phyloP scores from a whole-genome alignment of 2,329 filamentous ascomycete species.

The Fusarium palustre region DNA sequence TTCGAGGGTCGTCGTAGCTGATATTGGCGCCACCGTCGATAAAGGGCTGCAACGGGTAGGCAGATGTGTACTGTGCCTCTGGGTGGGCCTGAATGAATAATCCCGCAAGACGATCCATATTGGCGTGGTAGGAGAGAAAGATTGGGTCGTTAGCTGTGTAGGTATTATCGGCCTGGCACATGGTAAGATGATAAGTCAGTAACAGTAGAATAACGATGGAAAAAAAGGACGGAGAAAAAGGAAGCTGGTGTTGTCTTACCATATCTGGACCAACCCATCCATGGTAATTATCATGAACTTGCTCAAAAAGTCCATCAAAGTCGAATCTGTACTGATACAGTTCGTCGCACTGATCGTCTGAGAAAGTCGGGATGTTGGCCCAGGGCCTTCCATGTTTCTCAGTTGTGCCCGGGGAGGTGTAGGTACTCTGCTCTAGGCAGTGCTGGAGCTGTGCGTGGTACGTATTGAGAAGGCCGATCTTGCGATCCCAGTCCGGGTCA shows the following conservation, averaged over 20 bases:
- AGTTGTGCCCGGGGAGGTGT: not conserved
- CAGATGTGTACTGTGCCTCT: conserved; percentile 10
- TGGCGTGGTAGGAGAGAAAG: conserved; percentile 28
- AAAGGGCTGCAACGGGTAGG: conserved; percentile 16
- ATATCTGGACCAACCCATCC: conserved; percentile 23
- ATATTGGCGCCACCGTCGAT: conserved; percentile 1
- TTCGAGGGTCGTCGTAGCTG: conserved; percentile 6
- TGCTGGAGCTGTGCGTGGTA: conserved; percentile 16
- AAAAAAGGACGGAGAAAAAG: not conserved
- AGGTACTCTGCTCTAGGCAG: conserved; percentile 3
- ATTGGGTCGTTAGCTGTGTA: conserved; percentile 18
- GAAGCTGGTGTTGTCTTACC: not conserved
- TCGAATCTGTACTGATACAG: conserved; percentile 4
- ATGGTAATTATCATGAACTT: conserved; percentile 23
- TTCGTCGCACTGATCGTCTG: not conserved
- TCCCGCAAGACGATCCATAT: conserved; percentile 19
- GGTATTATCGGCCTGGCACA: conserved; percentile 14
- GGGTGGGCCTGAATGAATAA: conserved; percentile 10
- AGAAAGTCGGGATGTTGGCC: conserved; percentile 11
- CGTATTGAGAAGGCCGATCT: conserved; percentile 6
- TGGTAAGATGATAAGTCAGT: not conserved
- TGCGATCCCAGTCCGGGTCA: conserved; percentile 2
- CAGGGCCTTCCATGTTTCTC: not conserved
- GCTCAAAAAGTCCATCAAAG: conserved; percentile 22
- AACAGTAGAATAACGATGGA: not conserved